phyloP scores from a whole-genome alignment of 805 yeast genomes.

The Candida krabiensis region DNA sequence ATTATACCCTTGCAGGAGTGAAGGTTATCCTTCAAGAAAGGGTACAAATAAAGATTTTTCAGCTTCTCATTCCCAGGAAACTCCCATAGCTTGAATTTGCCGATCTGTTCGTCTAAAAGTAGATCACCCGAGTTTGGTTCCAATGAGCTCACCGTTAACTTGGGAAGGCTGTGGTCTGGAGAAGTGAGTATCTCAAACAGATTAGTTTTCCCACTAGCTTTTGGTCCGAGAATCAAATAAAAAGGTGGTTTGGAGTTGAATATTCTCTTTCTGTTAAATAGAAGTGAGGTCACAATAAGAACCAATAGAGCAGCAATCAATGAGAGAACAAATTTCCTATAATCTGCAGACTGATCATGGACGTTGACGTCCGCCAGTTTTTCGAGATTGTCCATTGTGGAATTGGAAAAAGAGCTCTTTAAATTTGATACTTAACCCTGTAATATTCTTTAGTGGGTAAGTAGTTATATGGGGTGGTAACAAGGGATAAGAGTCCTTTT shows the following conservation, averaged over 20 bases:
- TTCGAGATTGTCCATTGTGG: too few species aligned
- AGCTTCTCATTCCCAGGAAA: constrained; percentile 89
- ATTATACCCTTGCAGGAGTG: constrained; percentile 62
- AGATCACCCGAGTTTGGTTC: constrained; percentile 42
- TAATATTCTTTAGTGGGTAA: too few species aligned
- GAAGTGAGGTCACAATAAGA: constrained; percentile 17
- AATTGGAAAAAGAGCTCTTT: neutral
- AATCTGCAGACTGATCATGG: neutral
- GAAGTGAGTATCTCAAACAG: constrained; percentile 17
- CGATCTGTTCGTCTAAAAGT: constrained; percentile 33
- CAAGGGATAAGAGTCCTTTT: too few species aligned
- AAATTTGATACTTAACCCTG: too few species aligned
- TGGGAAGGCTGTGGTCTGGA: constrained; percentile 12
- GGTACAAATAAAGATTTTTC: constrained; percentile 51
- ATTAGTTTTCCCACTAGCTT: constrained; percentile 20
- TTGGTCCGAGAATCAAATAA: constrained; percentile 19
- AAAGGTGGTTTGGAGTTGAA: constrained; percentile 11
- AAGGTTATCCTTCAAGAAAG: constrained; percentile 43
- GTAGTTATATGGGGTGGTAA: too few species aligned
- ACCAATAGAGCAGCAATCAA: constrained; percentile 13
- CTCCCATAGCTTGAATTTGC: constrained; percentile 59
- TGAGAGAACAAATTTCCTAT: constrained; percentile 14
- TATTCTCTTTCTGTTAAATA: constrained; percentile 15
- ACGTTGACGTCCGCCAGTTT: neutral
- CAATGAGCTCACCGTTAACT: constrained; percentile 19